Base-by-base conservation (phyloP, 23 red algal species). In the Gracilariopsis chorda region DNA sequence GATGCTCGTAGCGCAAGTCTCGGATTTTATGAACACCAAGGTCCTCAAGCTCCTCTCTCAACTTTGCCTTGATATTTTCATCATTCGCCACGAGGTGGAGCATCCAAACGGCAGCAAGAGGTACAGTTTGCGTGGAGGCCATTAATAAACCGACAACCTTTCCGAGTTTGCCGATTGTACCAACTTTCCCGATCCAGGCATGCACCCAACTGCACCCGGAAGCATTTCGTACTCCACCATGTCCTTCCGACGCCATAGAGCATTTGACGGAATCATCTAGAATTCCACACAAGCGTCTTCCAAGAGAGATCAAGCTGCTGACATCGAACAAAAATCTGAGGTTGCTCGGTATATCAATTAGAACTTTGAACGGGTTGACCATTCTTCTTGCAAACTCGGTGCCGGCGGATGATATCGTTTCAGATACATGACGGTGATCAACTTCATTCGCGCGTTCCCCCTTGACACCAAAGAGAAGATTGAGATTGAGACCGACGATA, bases 101-200 rank as follows among this genome's bases (percentile, higher is more conserved):
- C 80, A 93, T 51, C 96, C 96, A 98, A 17, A 95, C 67, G 32
- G 90, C 87, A 4, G 93, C 88, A 24, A 92, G 51, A 0, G 96
- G 96, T 17, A 98, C 96, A 6, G 96, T 98, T 76, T 98, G 96
- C 20, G 93, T 93, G 13, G 93, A 90, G 29, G 96, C 96, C 96
- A 98, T 98, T 1, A 98, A 51, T 56, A 98, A 84, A 17, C 96
- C 96, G 39, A 96, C 84, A 11, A 98, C 96, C 69, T 98, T 98
- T 29, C 92, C 96, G 34, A 98, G 72, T 52, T 93, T 95, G 51
- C 93, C 92, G 48, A 98, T 84, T 3, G 44, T 68, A 25, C 93
- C 92, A 29, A 93, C 96, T 55, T 92, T 92, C 4, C 96, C 96
- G 27, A 98, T 77, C 96, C 96, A 98, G 0, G 90, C 93, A 78